These are phyloP conservation scores for Phytophthora lateralis DNA, from an alignment of 352 stramenopile genomes.

Conservation along the genomic window DNA sequence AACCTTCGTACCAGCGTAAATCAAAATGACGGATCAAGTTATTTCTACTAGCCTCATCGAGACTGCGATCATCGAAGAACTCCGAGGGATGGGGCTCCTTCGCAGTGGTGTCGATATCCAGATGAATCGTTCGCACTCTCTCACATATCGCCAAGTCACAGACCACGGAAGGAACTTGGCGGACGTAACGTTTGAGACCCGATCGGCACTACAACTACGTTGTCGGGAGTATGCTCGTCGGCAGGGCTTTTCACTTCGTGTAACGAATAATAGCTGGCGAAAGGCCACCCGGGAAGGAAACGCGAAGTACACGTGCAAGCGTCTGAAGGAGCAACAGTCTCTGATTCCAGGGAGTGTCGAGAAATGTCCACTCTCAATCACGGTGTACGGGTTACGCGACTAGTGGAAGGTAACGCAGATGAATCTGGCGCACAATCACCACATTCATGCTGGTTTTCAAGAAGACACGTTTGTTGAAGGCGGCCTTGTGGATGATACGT, in stretches of 20 bases:
- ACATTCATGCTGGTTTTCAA: not conserved
- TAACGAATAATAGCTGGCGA: not conserved
- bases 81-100: too few relatives aligned
- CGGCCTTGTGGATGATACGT: not conserved
- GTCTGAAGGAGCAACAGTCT: not conserved
- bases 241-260: not conserved
- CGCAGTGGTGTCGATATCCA: too few relatives aligned
- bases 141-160: too few relatives aligned
- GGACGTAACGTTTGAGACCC: too few relatives aligned
- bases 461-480: conserved; percentile 2
- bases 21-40: too few relatives aligned
- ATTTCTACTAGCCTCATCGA: too few relatives aligned
- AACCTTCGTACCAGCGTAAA: too few relatives aligned
- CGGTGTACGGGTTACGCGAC: conserved; percentile 6
- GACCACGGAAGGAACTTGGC: too few relatives aligned
- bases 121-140: too few relatives aligned
- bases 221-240: too few relatives aligned
- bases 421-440: conserved; percentile 2
- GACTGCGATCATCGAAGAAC: too few relatives aligned
- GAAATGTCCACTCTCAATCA: not conserved
- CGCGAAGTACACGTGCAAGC: not conserved
- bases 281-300: not conserved
- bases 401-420: conserved; percentile 13
- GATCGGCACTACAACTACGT: too few relatives aligned
- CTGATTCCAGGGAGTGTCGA: not conserved